These are phyloP conservation scores for Oemleria cerasiformis DNA, from an alignment of 306 rosid species.

Conservation along the genomic window DNA sequence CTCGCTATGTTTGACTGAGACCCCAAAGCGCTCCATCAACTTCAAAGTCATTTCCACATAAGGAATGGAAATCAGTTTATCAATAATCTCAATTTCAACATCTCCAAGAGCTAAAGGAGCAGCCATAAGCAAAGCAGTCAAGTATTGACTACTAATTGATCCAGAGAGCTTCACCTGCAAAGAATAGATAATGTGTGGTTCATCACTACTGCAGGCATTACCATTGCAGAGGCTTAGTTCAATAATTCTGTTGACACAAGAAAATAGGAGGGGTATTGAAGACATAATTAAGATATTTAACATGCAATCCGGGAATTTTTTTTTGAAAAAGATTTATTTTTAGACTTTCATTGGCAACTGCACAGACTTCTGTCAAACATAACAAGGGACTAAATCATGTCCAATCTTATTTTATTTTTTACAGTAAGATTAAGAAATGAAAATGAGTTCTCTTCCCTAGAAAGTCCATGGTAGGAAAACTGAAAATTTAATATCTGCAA, in stretches of 20 bases:
- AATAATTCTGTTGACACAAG: too few species aligned
- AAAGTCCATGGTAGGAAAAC: too few species aligned
- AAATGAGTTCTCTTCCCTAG: not conserved
- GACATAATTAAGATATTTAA: not conserved
- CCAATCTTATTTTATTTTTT: not conserved
- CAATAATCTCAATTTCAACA: constrained; percentile 87
- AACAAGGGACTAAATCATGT: not conserved
- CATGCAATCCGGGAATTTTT: not conserved
- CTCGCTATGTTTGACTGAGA: constrained; percentile 64
- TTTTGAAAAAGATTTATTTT: not conserved
- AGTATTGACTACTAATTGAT: constrained; percentile 92
- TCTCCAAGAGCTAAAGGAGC: constrained; percentile 96
- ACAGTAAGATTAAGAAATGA: not conserved
- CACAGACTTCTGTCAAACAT: not conserved
- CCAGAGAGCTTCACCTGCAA: constrained; percentile 96
- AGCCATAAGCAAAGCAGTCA: constrained; percentile 96
- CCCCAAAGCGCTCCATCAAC: constrained; percentile 98
- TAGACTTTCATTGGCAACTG: not conserved
- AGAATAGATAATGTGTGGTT: constrained; percentile 5
- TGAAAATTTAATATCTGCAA: too few species aligned
- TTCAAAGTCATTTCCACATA: constrained; percentile 97
- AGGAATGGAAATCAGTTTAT: constrained; percentile 91
- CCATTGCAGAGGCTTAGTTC: constrained; percentile 1
- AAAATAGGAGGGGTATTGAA: too few species aligned
- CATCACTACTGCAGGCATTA: not conserved